These are phyloP conservation scores for Apiotrichum brassicae DNA, from an alignment of 1,284 basidiomycete genomes.

Conservation along the genomic window DNA sequence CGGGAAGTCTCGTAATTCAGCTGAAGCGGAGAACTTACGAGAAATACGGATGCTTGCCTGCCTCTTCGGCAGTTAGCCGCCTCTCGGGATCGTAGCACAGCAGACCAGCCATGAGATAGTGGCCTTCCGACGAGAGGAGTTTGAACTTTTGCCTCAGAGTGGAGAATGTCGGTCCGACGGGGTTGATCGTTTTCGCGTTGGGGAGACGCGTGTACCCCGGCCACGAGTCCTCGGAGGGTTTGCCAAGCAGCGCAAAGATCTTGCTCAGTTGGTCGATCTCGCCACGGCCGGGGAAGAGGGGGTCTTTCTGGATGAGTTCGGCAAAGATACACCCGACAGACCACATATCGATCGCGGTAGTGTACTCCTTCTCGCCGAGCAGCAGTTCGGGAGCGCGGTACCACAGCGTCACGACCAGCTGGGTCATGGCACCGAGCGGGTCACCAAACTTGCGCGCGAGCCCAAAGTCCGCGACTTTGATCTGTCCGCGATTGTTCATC, in stretches of 20 bases:
- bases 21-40: constrained; percentile 53
- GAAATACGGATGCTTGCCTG: constrained; percentile 86
- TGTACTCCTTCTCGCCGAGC: constrained; percentile 84
- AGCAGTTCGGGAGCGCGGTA: constrained; percentile 96
- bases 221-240: constrained; percentile 80
- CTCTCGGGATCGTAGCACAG: constrained; percentile 82
- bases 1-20: background rate
- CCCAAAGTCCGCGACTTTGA: constrained; percentile 98
- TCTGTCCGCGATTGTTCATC: constrained; percentile 97
- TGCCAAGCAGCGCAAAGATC: constrained; percentile 85
- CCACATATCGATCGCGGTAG: constrained; percentile 61
- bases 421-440: constrained; percentile 91
- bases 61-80: constrained; percentile 80
- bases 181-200: constrained; percentile 67
- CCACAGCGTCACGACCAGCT: constrained; percentile 96
- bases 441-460: constrained; percentile 92
- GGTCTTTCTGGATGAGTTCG: constrained; percentile 86
- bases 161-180: constrained; percentile 60
- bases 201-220: constrained; percentile 73
- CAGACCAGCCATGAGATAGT: constrained; percentile 75
- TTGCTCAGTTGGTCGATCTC: constrained; percentile 82
- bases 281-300: constrained; percentile 89
- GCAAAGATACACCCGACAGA: constrained; percentile 68
- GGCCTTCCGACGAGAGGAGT: constrained; percentile 71
- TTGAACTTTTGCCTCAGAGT: constrained; percentile 57